These are phyloP conservation scores for Sicyos edulis DNA, from an alignment of 306 rosid species.

Conservation along the genomic window DNA sequence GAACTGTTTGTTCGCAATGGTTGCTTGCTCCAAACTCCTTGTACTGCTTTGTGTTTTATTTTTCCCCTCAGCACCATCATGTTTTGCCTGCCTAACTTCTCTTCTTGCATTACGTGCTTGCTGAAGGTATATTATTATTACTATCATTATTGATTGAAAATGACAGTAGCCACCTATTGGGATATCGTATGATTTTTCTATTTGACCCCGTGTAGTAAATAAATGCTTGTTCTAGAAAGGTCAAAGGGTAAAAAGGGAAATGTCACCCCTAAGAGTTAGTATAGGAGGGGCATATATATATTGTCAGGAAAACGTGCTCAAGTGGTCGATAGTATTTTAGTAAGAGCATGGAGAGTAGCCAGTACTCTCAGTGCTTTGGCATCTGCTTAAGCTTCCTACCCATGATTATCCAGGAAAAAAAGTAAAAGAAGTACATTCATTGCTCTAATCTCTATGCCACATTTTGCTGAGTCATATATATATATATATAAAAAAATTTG, in stretches of 20 bases:
- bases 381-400: neutral
- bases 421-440: neutral
- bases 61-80: neutral
- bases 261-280: too few species aligned
- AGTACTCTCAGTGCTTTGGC: neutral
- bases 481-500: too few species aligned
- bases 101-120: neutral
- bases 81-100: neutral
- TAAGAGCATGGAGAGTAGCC: neutral
- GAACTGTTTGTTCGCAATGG: neutral
- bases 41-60: neutral
- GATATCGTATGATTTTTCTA: neutral
- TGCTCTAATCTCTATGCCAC: neutral
- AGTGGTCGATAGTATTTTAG: neutral
- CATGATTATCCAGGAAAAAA: neutral
- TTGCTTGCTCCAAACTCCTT: neutral
- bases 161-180: neutral
- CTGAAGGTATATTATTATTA: neutral
- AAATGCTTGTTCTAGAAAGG: neutral
- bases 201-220: neutral
- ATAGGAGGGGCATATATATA: neutral
- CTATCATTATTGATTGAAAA: neutral
- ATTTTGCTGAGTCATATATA: too few species aligned
- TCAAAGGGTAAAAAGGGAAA: too few species aligned
- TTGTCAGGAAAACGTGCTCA: neutral